Evolutionary conservation across 805 yeast genomes (phyloP).

Genomic region (Schizosaccharomyces japonicus): DNA sequence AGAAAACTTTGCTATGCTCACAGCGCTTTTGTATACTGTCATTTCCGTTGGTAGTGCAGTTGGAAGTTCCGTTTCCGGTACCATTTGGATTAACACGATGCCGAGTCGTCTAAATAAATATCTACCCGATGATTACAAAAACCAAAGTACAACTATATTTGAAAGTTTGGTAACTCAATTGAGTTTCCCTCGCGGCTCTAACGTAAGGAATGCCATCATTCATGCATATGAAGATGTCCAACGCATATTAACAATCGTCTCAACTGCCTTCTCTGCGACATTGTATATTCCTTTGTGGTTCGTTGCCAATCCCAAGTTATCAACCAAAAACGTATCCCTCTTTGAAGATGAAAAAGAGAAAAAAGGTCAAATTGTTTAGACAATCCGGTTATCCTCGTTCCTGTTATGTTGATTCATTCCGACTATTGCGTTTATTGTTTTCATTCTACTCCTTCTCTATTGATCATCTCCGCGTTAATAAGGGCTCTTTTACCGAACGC

Average conservation of each 20-base stretch:
- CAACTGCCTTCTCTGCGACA: slow-evolving; percentile 1
- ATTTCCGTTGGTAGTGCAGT: slow-evolving; percentile 35
- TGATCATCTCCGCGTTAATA: no score
- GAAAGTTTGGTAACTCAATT: background rate
- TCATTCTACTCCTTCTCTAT: no score
- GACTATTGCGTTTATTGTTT: no score
- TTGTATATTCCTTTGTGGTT: background rate
- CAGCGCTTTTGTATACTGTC: slow-evolving; percentile 26
- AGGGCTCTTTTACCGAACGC: no score
- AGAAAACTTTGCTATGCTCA: slow-evolving; percentile 32
- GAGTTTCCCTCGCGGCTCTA: slow-evolving; percentile 31
- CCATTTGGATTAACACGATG: slow-evolving; percentile 29
- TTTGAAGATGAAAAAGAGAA: no score
- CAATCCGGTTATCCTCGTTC: no score
- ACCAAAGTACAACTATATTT: slow-evolving; percentile 8
- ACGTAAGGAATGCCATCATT: slow-evolving; percentile 15
- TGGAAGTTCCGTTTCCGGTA: slow-evolving; percentile 35
- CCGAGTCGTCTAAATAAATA: slow-evolving; percentile 12
- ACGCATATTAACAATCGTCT: slow-evolving; percentile 8
- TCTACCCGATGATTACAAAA: slow-evolving; percentile 14
- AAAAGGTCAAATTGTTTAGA: no score
- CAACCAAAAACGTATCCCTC: background rate
- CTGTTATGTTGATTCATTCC: no score
- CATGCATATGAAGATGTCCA: slow-evolving; percentile 10
- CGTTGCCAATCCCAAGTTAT: background rate